phyloP scores from a whole-genome alignment of 768 basidiomycete genomes.

The Phylloporus rhodoxanthus region DNA sequence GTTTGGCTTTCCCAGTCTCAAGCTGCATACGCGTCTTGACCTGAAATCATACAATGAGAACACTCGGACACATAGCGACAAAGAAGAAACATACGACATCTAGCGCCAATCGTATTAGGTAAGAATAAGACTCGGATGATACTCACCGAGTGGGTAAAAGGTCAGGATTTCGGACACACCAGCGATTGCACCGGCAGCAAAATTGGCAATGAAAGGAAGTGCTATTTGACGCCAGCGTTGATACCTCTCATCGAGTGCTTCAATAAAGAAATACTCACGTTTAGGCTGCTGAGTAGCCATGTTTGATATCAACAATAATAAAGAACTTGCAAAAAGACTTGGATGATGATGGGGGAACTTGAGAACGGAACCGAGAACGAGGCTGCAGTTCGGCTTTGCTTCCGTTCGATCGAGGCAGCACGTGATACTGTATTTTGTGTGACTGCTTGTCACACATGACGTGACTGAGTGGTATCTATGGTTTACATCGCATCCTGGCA shows the following conservation, averaged over 20 bases:
- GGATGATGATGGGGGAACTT: not conserved
- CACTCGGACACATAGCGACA: not conserved
- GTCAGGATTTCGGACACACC: slow-evolving; percentile 81
- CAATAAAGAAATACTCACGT: slow-evolving; percentile 16
- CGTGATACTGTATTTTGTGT: slow-evolving; percentile 10
- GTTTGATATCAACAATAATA: not conserved
- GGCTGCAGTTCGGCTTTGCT: not conserved
- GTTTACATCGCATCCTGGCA: slow-evolving; percentile 90
- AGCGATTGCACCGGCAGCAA: slow-evolving; percentile 93
- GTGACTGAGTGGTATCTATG: slow-evolving; percentile 25
- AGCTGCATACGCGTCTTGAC: slow-evolving; percentile 99
- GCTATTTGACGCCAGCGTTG: slow-evolving; percentile 38
- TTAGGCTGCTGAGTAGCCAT: slow-evolving; percentile 31
- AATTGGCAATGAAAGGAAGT: slow-evolving; percentile 82
- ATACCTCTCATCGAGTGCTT: not conserved
- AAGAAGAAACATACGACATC: slow-evolving; percentile 70
- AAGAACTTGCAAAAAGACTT: not conserved
- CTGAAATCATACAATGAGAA: slow-evolving; percentile 40
- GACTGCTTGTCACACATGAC: slow-evolving; percentile 15
- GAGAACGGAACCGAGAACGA: not conserved
- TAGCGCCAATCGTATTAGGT: slow-evolving; percentile 22
- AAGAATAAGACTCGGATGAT: not conserved
- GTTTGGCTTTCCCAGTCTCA: slow-evolving; percentile 71
- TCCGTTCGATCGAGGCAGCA: not conserved
- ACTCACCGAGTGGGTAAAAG: slow-evolving; percentile 84